Conservation (phyloP, 306 rosid genomes). For the Prunus armeniaca region DNA sequence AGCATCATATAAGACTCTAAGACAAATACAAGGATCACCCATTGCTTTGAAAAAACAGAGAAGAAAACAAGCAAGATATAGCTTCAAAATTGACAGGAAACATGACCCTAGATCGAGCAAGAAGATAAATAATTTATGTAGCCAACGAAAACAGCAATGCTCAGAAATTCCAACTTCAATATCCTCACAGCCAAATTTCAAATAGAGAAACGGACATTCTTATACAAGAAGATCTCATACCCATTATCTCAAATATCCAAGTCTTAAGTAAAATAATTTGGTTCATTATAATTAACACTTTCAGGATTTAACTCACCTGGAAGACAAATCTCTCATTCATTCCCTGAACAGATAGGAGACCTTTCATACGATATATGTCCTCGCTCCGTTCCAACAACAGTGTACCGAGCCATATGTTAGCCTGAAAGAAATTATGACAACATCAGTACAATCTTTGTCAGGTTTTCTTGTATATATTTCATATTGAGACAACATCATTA, state of each 20-base stretch:
- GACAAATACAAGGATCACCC: not conserved
- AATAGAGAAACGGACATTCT: not conserved
- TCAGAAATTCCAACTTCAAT: not conserved
- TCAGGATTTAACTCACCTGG: constrained; percentile 53
- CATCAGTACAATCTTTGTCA: constrained; percentile 13
- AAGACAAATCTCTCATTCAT: constrained; percentile 96
- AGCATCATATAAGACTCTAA: not conserved
- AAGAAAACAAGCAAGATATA: too few relatives aligned
- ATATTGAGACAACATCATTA: not conserved
- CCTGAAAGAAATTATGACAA: constrained; percentile 40
- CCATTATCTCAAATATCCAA: not conserved
- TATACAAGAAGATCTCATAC: not conserved
- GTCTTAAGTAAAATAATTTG: not conserved
- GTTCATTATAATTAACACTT: not conserved
- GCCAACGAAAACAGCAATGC: not conserved
- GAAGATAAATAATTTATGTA: too few relatives aligned
- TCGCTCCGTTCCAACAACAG: constrained; percentile 79
- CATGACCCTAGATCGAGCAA: too few relatives aligned
- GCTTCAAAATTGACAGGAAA: too few relatives aligned
- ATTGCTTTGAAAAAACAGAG: too few relatives aligned
- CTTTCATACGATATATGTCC: constrained; percentile 95
- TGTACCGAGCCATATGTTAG: constrained; percentile 93
- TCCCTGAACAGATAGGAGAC: constrained; percentile 83
- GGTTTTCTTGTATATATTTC: not conserved
- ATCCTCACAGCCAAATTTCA: not conserved